Conservation (phyloP, 164 flowering plant genomes). For the Macadamia integrifolia region DNA sequence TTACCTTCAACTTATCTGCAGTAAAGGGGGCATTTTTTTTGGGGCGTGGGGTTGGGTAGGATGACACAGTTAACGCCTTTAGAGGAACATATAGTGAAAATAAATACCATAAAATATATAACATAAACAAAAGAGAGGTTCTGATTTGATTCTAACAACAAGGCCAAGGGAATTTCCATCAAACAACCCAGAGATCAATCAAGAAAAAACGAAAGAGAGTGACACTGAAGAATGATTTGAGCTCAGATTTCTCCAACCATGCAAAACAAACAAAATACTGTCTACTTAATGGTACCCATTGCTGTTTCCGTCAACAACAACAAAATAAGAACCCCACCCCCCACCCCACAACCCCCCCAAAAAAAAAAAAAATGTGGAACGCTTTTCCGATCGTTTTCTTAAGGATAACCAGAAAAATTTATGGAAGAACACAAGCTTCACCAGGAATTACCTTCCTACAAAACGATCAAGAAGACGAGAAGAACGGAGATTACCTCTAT, state of each 20-base stretch:
- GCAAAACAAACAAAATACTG: background rate
- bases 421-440: background rate
- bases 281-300: background rate
- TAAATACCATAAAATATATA: background rate
- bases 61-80: background rate
- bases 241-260: background rate
- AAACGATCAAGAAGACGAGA: background rate
- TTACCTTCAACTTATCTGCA: conserved; percentile 31
- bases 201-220: background rate
- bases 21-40: too few relatives aligned
- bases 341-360: too few relatives aligned
- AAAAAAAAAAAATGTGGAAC: background rate
- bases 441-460: background rate
- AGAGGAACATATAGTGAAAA: background rate
- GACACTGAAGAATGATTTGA: background rate
- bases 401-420: background rate
- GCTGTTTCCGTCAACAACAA: background rate
- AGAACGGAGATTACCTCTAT: background rate
- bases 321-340: background rate
- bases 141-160: background rate
- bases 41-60: background rate
- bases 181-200: background rate
- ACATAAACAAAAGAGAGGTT: background rate
- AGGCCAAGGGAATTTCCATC: background rate
- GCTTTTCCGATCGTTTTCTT: background rate